Base-by-base conservation (phyloP, 495 filamentous ascomycete genomes). In the Aspergillus hancockii region DNA sequence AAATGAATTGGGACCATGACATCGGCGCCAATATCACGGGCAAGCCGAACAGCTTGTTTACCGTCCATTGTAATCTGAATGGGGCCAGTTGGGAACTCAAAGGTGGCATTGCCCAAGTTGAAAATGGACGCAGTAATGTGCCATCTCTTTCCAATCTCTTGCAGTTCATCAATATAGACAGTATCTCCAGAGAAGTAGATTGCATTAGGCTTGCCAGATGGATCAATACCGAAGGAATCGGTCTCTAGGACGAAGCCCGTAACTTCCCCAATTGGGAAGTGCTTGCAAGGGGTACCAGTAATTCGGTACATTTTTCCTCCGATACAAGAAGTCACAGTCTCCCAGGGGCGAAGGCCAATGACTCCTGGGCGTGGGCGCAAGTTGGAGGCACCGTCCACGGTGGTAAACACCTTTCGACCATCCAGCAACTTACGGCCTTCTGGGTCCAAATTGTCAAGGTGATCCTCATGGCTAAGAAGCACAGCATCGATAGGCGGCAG, bases 151-250 rank as follows among this genome's bases (percentile, higher is more conserved):
- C 54, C 46, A 25, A 75, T 73, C 6, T 51, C 28, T 4, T 55
- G 55, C 18, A 83, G 59, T 53, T 81, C 79, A 0, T 73, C 66
- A 16, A 83, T 65, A 57, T 83, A 81, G 0, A 84, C 70, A 0
- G 81, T 85, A 52, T 85, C 82, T 1, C 81, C 81, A 0, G 80
- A 77, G 65, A 85, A 81, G 60, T 80, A 85, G 32, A 85, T 75
- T 0, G 76, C 81, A 52, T 83, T 83, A 4, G 79, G 81, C 7
- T 56, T 58, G 8, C 78, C 79, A 38, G 21, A 4, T 14, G 22
- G 21, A 8, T 63, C 62, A 3, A 55, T 30, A 3, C 80, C 82
- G 52, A 84, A 82, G 0, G 67, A 67, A 2, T 65, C 58, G 0
- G 67, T 56, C 0, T 74, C 70, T 10, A 83, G 2, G 22, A 83